Evolutionary conservation across 148 eudicot species (phyloP).

Genomic region (Vaccinium darrowii): DNA sequence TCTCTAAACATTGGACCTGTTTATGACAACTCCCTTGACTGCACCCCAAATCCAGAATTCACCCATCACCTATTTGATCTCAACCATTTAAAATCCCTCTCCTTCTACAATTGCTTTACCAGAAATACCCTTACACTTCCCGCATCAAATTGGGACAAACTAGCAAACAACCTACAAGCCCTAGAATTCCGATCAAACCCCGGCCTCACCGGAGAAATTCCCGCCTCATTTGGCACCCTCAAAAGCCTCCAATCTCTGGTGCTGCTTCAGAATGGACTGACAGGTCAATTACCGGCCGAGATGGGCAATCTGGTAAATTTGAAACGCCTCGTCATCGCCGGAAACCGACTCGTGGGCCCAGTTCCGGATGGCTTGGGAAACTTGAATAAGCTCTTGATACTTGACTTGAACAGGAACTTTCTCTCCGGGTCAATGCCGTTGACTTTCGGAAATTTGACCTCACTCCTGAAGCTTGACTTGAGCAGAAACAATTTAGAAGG

Average conservation of each 20-base stretch:
- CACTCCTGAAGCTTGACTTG: constrained; percentile 72
- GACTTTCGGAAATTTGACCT: constrained; percentile 46
- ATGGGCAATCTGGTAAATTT: constrained; percentile 46
- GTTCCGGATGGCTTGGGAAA: constrained; percentile 45
- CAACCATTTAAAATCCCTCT: constrained; percentile 48
- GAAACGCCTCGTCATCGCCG: constrained; percentile 56
- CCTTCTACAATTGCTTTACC: constrained; percentile 53
- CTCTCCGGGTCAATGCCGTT: constrained; percentile 54
- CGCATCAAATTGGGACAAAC: constrained; percentile 40
- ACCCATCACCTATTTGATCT: constrained; percentile 49
- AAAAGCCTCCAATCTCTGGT: constrained; percentile 54
- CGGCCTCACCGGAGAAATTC: constrained; percentile 50
- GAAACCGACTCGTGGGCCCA: constrained; percentile 44
- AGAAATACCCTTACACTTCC: constrained; percentile 33
- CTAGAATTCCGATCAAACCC: constrained; percentile 75
- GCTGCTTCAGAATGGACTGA: constrained; percentile 55
- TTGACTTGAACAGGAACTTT: constrained; percentile 62
- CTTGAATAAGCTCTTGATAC: constrained; percentile 52
- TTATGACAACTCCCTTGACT: constrained; percentile 57
- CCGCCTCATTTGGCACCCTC: constrained; percentile 42
- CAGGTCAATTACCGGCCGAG: constrained; percentile 39
- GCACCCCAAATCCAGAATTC: constrained; percentile 45
- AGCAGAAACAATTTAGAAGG: constrained; percentile 58
- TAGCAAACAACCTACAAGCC: constrained; percentile 48
- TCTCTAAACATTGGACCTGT: constrained; percentile 52